Evolutionary conservation across 768 basidiomycete species (phyloP).

Genomic region (Boletus fagicola): DNA sequence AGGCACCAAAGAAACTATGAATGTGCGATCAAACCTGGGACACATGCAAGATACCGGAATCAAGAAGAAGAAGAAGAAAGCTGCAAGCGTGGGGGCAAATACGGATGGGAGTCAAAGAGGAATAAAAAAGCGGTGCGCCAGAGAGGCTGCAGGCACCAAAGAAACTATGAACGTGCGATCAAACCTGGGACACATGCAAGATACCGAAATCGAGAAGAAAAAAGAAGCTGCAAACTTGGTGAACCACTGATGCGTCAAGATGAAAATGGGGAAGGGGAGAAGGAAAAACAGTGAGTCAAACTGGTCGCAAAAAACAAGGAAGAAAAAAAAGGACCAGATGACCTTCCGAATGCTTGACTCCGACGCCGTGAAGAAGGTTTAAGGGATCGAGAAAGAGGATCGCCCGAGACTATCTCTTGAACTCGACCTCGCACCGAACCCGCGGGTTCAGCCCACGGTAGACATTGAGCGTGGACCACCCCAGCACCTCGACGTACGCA

Average conservation of each 20-base stretch:
- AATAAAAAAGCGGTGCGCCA: background rate
- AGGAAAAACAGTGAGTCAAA: background rate
- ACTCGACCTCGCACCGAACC: background rate
- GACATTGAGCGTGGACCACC: background rate
- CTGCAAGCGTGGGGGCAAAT: too few species aligned
- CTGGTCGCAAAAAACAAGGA: background rate
- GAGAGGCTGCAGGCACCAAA: constrained; percentile 1
- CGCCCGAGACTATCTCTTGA: background rate
- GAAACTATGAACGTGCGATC: background rate
- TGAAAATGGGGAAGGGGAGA: background rate
- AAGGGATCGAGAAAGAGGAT: background rate
- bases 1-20: too few species aligned
- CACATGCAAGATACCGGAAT: too few species aligned
- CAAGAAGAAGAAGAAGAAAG: too few species aligned
- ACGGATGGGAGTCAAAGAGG: background rate
- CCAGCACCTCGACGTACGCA: too few species aligned
- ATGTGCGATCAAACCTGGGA: too few species aligned
- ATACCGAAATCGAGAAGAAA: background rate
- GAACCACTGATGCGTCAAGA: background rate
- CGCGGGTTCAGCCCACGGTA: background rate
- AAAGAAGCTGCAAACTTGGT: background rate
- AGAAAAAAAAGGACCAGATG: constrained; percentile 2
- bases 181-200: background rate
- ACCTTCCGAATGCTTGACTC: background rate
- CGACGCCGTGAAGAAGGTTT: background rate